Percentiles rank a stretch among this genome's conserved stretches.
phyloP scores from a whole-genome alignment of 2,329 filamentous ascomycete genomes.

The Coccinonectria pachysandricola region DNA sequence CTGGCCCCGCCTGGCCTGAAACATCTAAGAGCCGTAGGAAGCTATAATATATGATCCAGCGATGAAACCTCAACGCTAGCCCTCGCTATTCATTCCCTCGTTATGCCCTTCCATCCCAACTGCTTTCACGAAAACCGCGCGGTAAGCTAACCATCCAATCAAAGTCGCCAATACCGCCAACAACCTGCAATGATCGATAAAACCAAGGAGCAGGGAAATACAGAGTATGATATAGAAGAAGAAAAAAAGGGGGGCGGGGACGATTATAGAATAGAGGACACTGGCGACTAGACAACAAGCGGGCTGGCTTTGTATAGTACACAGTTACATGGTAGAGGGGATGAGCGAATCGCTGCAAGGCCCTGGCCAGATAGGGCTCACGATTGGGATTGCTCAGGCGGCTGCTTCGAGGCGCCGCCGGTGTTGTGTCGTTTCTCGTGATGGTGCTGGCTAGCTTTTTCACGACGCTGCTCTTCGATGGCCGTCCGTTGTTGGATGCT shows the following conservation, averaged over 20 bases:
- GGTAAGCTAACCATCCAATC: no score
- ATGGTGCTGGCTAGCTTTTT: slow-evolving; percentile 53
- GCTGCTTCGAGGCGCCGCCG: slow-evolving; percentile 21
- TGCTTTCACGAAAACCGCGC: slow-evolving; percentile 4
- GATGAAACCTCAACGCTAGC: slow-evolving; percentile 9
- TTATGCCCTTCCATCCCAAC: slow-evolving; percentile 4
- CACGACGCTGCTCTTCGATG: slow-evolving; percentile 83
- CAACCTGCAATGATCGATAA: slow-evolving; percentile 2
- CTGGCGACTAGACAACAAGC: slow-evolving; percentile 5
- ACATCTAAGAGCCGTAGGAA: slow-evolving; percentile 3
- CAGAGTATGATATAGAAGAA: slow-evolving; percentile 3
- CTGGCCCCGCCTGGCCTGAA: no score
- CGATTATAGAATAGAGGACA: slow-evolving; percentile 7
- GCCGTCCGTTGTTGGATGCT: slow-evolving; percentile 87
- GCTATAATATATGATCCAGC: slow-evolving; percentile 10
- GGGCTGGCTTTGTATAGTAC: slow-evolving; percentile 11
- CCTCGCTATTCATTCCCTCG: slow-evolving; percentile 6
- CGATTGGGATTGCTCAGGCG: slow-evolving; percentile 19
- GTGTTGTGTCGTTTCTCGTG: slow-evolving; percentile 28
- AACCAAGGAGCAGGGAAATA: slow-evolving; percentile 4
- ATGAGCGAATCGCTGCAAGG: background rate
- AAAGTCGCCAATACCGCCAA: no score
- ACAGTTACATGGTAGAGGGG: slow-evolving; percentile 10
- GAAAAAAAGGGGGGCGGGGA: slow-evolving; percentile 6
- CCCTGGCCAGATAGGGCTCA: slow-evolving; percentile 1